Evolutionary conservation across 345 rosid genomes (phyloP).

Genomic region (Carallia brachiata): DNA sequence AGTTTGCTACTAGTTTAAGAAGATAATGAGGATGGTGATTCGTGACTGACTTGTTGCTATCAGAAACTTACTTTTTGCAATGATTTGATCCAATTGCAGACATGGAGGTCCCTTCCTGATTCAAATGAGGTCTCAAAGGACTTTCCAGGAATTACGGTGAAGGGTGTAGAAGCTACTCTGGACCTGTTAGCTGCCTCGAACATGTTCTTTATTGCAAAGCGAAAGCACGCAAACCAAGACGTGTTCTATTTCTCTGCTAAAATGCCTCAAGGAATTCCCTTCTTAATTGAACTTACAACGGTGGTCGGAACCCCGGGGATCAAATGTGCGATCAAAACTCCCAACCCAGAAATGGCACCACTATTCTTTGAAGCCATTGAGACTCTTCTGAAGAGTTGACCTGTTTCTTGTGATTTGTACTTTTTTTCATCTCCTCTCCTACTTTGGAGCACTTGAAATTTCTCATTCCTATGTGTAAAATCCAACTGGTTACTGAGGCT

Average conservation of each 20-base stretch:
- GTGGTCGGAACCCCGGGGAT: slow-evolving; percentile 73
- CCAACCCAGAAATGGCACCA: slow-evolving; percentile 79
- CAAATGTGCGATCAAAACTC: slow-evolving; percentile 89
- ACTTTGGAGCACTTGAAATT: not conserved
- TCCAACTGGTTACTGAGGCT: slow-evolving; percentile 23
- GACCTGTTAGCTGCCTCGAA: slow-evolving; percentile 70
- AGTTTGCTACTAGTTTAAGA: not conserved
- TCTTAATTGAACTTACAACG: slow-evolving; percentile 87
- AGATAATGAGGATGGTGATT: not conserved
- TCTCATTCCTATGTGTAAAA: slow-evolving; percentile 37
- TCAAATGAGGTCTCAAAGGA: slow-evolving; percentile 86
- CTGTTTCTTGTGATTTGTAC: not conserved
- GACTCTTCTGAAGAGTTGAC: slow-evolving; percentile 60
- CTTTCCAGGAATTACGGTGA: slow-evolving; percentile 61
- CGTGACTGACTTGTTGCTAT: not conserved
- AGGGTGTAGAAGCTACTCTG: slow-evolving; percentile 56
- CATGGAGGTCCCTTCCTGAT: slow-evolving; percentile 99
- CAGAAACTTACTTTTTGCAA: not conserved
- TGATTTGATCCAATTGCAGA: slow-evolving; percentile 50
- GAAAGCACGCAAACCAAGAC: slow-evolving; percentile 93
- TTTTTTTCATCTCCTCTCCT: too few species aligned
- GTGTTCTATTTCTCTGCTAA: slow-evolving; percentile 86
- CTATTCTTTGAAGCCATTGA: slow-evolving; percentile 91
- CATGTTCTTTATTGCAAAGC: slow-evolving; percentile 90
- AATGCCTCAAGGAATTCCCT: slow-evolving; percentile 73